Base-by-base conservation (phyloP, 257 asterid genomes). In the Ocimum tenuiflorum region DNA sequence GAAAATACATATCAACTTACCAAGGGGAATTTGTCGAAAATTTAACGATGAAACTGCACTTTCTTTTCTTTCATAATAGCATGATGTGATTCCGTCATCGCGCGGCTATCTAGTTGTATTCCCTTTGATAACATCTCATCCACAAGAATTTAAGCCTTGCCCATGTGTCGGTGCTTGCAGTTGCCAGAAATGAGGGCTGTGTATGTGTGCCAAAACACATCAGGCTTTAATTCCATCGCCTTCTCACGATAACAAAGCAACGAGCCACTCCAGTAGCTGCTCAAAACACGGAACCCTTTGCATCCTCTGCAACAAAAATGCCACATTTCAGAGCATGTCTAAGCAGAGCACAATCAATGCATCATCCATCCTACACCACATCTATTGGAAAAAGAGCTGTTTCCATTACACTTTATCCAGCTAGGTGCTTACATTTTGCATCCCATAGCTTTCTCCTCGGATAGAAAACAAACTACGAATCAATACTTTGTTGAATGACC, bases 161-260 rank as follows among this genome's bases (percentile, higher is more conserved):
- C 82, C 59, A 79, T 67, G 60, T 77, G 57, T 47, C 94, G 89
- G 49, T 65, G 79, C 79, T 73, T 85, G 75, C 79, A 80, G 59
- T 81, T 87, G 41, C 96, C 95, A 56, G 85, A 80, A 64, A 91
- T 18, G 50, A 91, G 88, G 68, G 91, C 95, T 13, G 86, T 85
- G 72, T 82, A 89, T 6, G 87, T 67, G 15, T n/a, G n/a, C n/a
- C n/a, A n/a, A n/a, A n/a, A n/a, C n/a, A n/a, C n/a, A n/a, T n/a
- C n/a, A n/a, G n/a, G n/a, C n/a, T n/a, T n/a, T n/a, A n/a, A n/a
- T n/a, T n/a, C n/a, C n/a, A n/a, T n/a, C n/a, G n/a, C n/a, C n/a
- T n/a, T n/a, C n/a, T n/a, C n/a, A n/a, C n/a, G n/a, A n/a, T n/a
- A n/a, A n/a, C n/a, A n/a, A n/a, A n/a, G n/a, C n/a, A n/a, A n/a